Base-by-base conservation (phyloP, 768 basidiomycete genomes). In the Glaciozyma martinii region DNA sequence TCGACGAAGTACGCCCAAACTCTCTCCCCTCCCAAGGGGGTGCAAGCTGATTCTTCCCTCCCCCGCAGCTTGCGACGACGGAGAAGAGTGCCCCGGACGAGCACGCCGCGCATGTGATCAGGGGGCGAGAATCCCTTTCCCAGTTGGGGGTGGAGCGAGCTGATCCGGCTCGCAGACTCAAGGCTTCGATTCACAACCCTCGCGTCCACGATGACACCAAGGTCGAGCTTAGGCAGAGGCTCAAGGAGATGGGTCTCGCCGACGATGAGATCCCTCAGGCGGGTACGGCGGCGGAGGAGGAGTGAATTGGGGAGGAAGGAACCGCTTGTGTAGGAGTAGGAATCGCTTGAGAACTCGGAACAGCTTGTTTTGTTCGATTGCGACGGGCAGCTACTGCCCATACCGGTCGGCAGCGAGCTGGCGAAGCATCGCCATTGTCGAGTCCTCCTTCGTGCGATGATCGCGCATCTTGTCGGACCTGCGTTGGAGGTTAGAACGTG, bases 391-490 rank as follows among this genome's bases (percentile, higher is more conserved):
- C 37, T 40, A 40, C 37, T 40, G 10, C 15, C 90, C 90, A 71
- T 89, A 94, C 62, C 88, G 80, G 73, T 88, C 81, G 75, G 88
- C 90, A n/a, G 91, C 92, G 74, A 94, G 78, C 70, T 86, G 84
- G 77, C 88, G 88, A 77, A 95, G 91, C 90, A 92, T 93, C 63
- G 90, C 90, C 90, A 97, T 97, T 0, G 90, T 95, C 23, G 85
- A 88, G 75, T 85, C 85, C 72, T 95, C 91, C 74, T 89, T 92
- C 16, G 50, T 25, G 10, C 47, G 43, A 49, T 60, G 46, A 12
- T 55, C 59, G 10, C 49, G 25, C 25, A 66, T 37, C 18, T 60
- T 60, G 56, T 69, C 68, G 23, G 55, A 42, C 46, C 63, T 68
- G 60, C 13, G 29, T n/a, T 5, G 23, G 15, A 9, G 4, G 40